These are phyloP conservation scores for Mrakia frigida DNA, from an alignment of 768 basidiomycete species.

Conservation along the genomic window DNA sequence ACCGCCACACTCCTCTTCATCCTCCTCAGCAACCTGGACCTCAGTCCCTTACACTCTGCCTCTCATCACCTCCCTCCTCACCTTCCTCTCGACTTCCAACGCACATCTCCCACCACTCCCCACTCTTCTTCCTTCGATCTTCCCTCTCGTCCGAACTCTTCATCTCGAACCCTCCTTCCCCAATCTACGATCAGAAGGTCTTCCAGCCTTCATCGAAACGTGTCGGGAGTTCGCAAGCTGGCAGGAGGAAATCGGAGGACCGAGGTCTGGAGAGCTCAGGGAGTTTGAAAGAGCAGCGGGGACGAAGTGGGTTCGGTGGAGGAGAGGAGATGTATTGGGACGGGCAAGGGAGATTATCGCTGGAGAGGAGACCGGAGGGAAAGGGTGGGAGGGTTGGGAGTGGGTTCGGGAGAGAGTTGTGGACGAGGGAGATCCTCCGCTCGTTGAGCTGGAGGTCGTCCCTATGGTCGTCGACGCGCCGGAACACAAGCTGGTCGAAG, in stretches of 20 bases:
- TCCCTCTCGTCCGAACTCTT: slow-evolving; percentile 12
- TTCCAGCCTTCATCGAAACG: slow-evolving; percentile 9
- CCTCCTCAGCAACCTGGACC: not conserved
- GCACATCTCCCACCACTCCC: slow-evolving; percentile 9
- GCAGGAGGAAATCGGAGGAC: not conserved
- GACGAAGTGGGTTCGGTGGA: slow-evolving; percentile 8
- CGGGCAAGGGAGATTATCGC: slow-evolving; percentile 8
- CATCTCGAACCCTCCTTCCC: slow-evolving; percentile 20
- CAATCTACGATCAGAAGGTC: not conserved
- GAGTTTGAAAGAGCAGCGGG: slow-evolving; percentile 8
- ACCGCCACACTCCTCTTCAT: not conserved
- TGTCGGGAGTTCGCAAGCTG: slow-evolving; percentile 8
- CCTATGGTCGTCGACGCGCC: not conserved
- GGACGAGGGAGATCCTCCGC: not conserved
- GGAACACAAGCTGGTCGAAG: not conserved
- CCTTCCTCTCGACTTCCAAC: slow-evolving; percentile 15
- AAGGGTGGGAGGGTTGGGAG: slow-evolving; percentile 15
- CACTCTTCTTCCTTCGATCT: not conserved
- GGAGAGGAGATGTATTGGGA: slow-evolving; percentile 20
- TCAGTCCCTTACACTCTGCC: not conserved
- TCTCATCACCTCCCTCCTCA: slow-evolving; percentile 5
- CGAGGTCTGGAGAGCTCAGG: not conserved
- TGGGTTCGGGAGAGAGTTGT: slow-evolving; percentile 16
- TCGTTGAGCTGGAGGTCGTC: not conserved
- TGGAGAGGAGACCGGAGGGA: not conserved